These are phyloP conservation scores for Limnanthes douglasii DNA, from an alignment of 345 rosid species.

Conservation along the genomic window DNA sequence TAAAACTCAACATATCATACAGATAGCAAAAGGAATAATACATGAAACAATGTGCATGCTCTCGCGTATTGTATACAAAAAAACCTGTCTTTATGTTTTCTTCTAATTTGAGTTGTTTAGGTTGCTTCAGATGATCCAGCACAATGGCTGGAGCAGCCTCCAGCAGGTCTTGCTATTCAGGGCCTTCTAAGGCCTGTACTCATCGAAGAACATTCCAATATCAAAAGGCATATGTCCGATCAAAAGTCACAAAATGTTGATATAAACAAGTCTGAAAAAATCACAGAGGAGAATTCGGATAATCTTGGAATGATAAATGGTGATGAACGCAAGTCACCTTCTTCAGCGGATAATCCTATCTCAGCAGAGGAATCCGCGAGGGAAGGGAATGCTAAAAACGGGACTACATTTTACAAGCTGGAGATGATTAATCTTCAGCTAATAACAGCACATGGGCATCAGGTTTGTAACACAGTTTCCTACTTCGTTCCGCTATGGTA, in stretches of 20 bases:
- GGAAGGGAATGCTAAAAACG: slow-evolving; percentile 22
- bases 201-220: slow-evolving; percentile 57
- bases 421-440: slow-evolving; percentile 71
- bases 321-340: slow-evolving; percentile 14
- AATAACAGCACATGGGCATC: slow-evolving; percentile 62
- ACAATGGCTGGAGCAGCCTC: slow-evolving; percentile 85
- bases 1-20: neutral
- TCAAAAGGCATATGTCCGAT: slow-evolving; percentile 40
- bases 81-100: slow-evolving; percentile 7
- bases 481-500: neutral
- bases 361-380: slow-evolving; percentile 20
- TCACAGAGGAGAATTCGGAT: slow-evolving; percentile 20
- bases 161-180: slow-evolving; percentile 76
- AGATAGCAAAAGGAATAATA: too few species aligned
- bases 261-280: slow-evolving; percentile 17
- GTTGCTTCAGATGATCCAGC: slow-evolving; percentile 65
- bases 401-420: slow-evolving; percentile 64
- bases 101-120: slow-evolving; percentile 17
- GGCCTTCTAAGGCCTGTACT: slow-evolving; percentile 69
- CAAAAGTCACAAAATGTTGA: slow-evolving; percentile 12
- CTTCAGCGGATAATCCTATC: slow-evolving; percentile 18
- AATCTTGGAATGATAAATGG: slow-evolving; percentile 26
- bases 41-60: neutral
- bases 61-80: neutral
- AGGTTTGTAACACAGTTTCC: slow-evolving; percentile 26